phyloP scores from a whole-genome alignment of 768 basidiomycete genomes.

The Lactarius sp. region DNA sequence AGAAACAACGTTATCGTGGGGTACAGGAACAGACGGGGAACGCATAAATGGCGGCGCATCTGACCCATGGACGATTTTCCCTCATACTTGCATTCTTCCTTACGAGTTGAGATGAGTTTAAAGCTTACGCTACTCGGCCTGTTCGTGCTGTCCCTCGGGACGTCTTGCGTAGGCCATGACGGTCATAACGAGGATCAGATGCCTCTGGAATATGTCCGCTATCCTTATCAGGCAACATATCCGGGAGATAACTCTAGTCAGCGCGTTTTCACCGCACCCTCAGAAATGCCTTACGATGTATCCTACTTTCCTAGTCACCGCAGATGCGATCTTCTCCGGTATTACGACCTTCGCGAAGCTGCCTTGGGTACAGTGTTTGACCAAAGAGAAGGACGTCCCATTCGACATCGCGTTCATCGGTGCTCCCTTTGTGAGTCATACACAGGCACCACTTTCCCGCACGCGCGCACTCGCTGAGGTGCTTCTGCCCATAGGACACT shows the following conservation, averaged over 20 bases:
- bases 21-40: neutral
- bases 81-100: neutral
- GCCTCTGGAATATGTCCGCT: slow-evolving; percentile 63
- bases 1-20: slow-evolving; percentile 6
- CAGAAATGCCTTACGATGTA: neutral
- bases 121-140: slow-evolving; percentile 3
- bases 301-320: slow-evolving; percentile 46
- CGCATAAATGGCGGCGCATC: slow-evolving; percentile 9
- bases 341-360: slow-evolving; percentile 83
- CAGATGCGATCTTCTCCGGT: slow-evolving; percentile 76
- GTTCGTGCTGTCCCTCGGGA: slow-evolving; percentile 13
- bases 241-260: slow-evolving; percentile 56
- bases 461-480: neutral
- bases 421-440: slow-evolving; percentile 58
- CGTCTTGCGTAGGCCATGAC: slow-evolving; percentile 33
- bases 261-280: neutral
- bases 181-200: slow-evolving; percentile 46
- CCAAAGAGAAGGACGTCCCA: slow-evolving; percentile 47
- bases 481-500: slow-evolving; percentile 45
- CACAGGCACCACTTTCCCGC: too few relatives aligned
- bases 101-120: neutral
- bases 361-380: slow-evolving; percentile 79
- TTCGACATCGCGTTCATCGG: slow-evolving; percentile 85
- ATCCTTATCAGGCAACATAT: slow-evolving; percentile 57
- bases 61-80: neutral